A percentile compares a stretch with the other conserved stretches of the same genome.
These are phyloP conservation scores for Hymenoscyphus fructigenus DNA, from an alignment of 2,329 filamentous ascomycete genomes.

Conservation along the genomic window DNA sequence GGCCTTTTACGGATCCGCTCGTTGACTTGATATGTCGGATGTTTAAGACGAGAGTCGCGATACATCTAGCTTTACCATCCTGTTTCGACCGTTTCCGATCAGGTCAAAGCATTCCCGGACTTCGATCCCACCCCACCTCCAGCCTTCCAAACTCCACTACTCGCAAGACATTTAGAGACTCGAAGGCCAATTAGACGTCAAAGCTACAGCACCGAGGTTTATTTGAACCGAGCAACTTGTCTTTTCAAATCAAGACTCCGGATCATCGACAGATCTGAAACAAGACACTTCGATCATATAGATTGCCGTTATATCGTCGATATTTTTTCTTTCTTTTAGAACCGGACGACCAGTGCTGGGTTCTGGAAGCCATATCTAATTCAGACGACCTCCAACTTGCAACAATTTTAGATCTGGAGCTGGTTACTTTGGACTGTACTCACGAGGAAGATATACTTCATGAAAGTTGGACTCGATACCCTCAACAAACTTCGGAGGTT, in stretches of 20 bases:
- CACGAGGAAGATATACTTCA: slow-evolving; percentile 8
- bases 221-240: slow-evolving; percentile 28
- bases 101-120: slow-evolving; percentile 38
- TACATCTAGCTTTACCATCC: slow-evolving; percentile 33
- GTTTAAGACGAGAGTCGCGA: slow-evolving; percentile 33
- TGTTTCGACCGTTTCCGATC: slow-evolving; percentile 37
- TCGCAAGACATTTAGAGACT: slow-evolving; percentile 28
- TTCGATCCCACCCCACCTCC: slow-evolving; percentile 28
- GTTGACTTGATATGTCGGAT: slow-evolving; percentile 31
- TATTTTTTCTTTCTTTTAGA: slow-evolving; percentile 17
- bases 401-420: slow-evolving; percentile 12
- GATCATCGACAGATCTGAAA: slow-evolving; percentile 32
- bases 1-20: slow-evolving; percentile 29
- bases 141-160: slow-evolving; percentile 24
- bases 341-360: slow-evolving; percentile 23
- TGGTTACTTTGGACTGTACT: slow-evolving; percentile 15
- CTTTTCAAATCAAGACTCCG: slow-evolving; percentile 27
- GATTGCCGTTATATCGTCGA: slow-evolving; percentile 30
- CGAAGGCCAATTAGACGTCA: slow-evolving; percentile 28
- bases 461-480: slow-evolving; percentile 6
- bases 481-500: slow-evolving; percentile 4
- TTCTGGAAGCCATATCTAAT: slow-evolving; percentile 27
- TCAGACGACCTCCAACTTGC: slow-evolving; percentile 19
- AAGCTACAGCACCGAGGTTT: slow-evolving; percentile 32
- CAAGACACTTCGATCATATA: slow-evolving; percentile 28